Evolutionary conservation across 2,329 filamentous ascomycete species (phyloP).

Genomic region (Penicillium psychrosexuale): DNA sequence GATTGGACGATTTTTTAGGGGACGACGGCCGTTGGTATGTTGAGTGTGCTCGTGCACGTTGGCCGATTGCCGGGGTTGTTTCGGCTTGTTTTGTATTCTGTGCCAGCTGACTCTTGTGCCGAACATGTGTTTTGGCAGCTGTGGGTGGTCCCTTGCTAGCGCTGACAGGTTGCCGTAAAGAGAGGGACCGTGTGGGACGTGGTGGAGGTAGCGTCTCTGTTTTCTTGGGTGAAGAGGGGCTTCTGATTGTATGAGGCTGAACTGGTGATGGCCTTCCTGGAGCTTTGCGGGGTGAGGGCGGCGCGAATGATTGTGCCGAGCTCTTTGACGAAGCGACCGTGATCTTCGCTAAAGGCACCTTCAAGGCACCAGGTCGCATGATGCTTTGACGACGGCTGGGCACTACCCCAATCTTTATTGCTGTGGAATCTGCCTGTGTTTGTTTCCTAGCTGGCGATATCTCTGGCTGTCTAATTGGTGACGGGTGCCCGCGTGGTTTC

Average conservation of each 20-base stretch:
- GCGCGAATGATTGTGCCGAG: slow-evolving; percentile 16
- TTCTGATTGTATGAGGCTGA: slow-evolving; percentile 8
- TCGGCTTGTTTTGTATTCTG: slow-evolving; percentile 18
- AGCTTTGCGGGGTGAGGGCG: slow-evolving; percentile 27
- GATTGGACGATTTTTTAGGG: slow-evolving; percentile 37
- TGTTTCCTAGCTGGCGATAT: slow-evolving; percentile 5
- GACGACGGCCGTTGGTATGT: slow-evolving; percentile 41
- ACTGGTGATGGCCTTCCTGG: slow-evolving; percentile 10
- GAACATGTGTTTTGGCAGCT: slow-evolving; percentile 27
- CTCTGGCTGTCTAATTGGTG: slow-evolving; percentile 13
- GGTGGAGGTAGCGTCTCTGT: slow-evolving; percentile 35
- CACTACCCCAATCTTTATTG: neutral
- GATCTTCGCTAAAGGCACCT: slow-evolving; percentile 16
- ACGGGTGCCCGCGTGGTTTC: slow-evolving; percentile 15
- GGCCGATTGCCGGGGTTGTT: slow-evolving; percentile 17
- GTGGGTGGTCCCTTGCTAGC: slow-evolving; percentile 18
- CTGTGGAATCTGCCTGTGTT: slow-evolving; percentile 3
- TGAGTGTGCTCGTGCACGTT: slow-evolving; percentile 31
- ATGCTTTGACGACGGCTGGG: slow-evolving; percentile 31
- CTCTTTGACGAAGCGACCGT: slow-evolving; percentile 19
- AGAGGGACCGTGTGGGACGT: slow-evolving; percentile 37
- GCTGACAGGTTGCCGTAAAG: slow-evolving; percentile 34
- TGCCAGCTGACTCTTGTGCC: slow-evolving; percentile 38
- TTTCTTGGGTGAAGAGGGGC: slow-evolving; percentile 27
- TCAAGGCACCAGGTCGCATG: slow-evolving; percentile 27